Evolutionary conservation across 495 filamentous ascomycete species (phyloP), one percentile per base, ranked within the genome.

Genomic region (Pyronema omphalodes): DNA sequence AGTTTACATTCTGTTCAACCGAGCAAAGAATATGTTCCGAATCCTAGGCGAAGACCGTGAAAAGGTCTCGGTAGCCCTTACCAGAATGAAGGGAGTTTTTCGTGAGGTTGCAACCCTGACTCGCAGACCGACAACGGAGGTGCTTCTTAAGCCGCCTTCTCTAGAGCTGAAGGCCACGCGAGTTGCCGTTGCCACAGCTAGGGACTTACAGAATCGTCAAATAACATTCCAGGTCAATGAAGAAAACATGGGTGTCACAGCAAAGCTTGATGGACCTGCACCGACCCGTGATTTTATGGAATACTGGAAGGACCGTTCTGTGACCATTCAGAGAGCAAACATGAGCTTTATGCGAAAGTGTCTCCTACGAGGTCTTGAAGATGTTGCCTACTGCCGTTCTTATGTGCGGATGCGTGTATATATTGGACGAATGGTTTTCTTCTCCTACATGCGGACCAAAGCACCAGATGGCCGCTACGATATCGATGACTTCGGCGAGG

Each of bases 361-460:
- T 36, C 35, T 51, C 4, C 49, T 56, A 14, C 56, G 58, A 18
- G 62, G 59, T 3, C 41, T 66, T 18, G 53, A 58, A 3, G 62
- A 66, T 51, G 41, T 61, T 3, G 9, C 54, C n/a, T 66, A 65
- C 43, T 55, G 46, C 35, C 61, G 56, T 40, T 59, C 58, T 1
- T 53, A 65, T 54, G 54, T 44, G 9, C 55, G 49, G 33, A 37
- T 66, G 49, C 65, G 61, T 17, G 53, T 62, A 7, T 57, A 66
- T 44, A 59, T 66, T 51, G 63, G 63, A 19, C 54, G 49, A 4
- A 43, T 65, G 52, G 57, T 66, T 12, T 40, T 66, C 18, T 66
- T 57, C 23, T 53, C 44, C 18, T 61, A 65, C 58, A 51, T 35
- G 43, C 15, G n/a, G 11, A 44, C 48, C 7, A 39, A 53, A 11